Evolutionary conservation across 2,329 filamentous ascomycete genomes (phyloP), one percentile per base, ranked within the genome.

Genomic region (Verticillium isaacii): DNA sequence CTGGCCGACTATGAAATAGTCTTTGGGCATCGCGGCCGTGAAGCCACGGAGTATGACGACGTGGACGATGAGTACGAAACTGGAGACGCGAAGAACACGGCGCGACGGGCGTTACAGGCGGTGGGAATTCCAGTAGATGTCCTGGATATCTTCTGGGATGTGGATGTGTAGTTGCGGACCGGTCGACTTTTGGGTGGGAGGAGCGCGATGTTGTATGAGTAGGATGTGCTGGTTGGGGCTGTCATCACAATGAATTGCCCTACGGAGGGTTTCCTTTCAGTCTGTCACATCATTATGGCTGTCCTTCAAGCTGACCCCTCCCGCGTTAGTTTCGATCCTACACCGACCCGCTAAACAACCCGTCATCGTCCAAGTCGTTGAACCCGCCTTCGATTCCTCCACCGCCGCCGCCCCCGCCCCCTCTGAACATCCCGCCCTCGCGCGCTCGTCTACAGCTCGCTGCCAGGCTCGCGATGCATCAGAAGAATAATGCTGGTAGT

Each of bases 381-480:
- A 80, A 82, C 62, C 85, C 83, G 56, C 86, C 84, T 2, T 85
- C 84, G 14, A 82, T 86, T 57, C 83, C 75, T 2, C 84, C 85
- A 8, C 84, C 85, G 7, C 85, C 85, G 2, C 83, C 82, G 2
- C 83, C 86, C 1, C 89, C 89, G n/a, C 89, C 91, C 36, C 92
- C 93, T 14, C 81, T 97, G 70, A 95, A 94, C 73, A 88, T 94
- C 39, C 89, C 91, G 1, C 93, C 94, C 2, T 96, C 92, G 8
- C 87, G 94, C 59, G 94, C 94, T 8, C 87, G 94, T 58, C 83
- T 92, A 61, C 92, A 96, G 74, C 85, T 98, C n/a, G 93, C 93
- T n/a, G 91, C 91, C 14, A 87, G 93, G 14, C 82, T 98, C 70
- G 86, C 91, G 2, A 85, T 90, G 75, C 90, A 92, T 66, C 86